Base-by-base conservation (phyloP, 768 basidiomycete genomes). In the Tulasnella sp. region DNA sequence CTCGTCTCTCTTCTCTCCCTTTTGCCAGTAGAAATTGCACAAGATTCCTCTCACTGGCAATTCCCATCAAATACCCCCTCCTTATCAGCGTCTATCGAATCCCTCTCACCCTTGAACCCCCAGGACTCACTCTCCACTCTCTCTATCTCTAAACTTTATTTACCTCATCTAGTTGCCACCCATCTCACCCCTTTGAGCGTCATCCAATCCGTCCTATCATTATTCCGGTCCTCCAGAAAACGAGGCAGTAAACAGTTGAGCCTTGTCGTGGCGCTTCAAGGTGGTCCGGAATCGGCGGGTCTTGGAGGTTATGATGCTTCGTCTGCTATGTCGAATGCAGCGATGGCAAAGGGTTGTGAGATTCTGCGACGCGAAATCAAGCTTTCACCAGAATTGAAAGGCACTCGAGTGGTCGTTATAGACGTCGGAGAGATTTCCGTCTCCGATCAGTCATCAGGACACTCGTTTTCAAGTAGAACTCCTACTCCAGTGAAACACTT, bases 131-230 rank as follows among this genome's bases (percentile, higher is more conserved):
- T 27, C 40, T 6, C 16, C n/a, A 5, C 41, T 20, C 35, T 50
- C 22, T 40, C 48, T n/a, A 67, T 88, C 8, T 71, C 68, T 22
- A 67, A 71, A 34, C 68, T 73, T 4, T 88, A 88, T 61, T 67
- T 83, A 29, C 74, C 81, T 10, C 82, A 83, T 62, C 71, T 89
- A 46, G 77, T 70, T 45, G 76, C 79, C 1, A 81, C 84, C 0
- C 85, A 89, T 57, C 69, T 88, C 58, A 77, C 76, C 1, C 87
- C 87, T 9, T 72, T 89, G 37, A 79, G 82, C 58, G 72, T 81
- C 48, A 72, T 89, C 35, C 86, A 89, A 57, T 73, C 79, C 1
- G 70, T 88, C 24, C 69, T 90, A 29, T 86, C 87, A 2, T 70
- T 87, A 27, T 69, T 90, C 39, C 82, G 86, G 72, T 69, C 28